Evolutionary conservation across 352 stramenopile genomes (phyloP).

Genomic region (Phytophthora litchii): DNA sequence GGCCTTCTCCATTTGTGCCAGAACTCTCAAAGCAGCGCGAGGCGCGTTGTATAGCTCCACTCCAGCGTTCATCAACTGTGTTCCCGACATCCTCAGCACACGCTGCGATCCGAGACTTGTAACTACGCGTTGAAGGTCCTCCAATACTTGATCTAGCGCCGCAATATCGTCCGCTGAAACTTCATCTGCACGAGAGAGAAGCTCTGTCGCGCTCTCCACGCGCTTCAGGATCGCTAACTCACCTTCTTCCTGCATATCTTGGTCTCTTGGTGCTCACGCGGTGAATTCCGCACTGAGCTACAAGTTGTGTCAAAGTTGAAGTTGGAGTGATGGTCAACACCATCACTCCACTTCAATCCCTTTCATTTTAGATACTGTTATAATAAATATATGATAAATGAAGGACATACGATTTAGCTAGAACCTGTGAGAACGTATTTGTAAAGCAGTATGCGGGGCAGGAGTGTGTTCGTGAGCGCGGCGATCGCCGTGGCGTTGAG

Average conservation of each 20-base stretch:
- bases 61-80: constrained; percentile 60
- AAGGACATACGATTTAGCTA: background rate
- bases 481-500: constrained; percentile 28
- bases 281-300: constrained; percentile 25
- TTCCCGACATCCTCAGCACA: constrained; percentile 34
- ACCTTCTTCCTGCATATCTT: constrained; percentile 20
- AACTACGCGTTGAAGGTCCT: constrained; percentile 42
- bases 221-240: constrained; percentile 16
- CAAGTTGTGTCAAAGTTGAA: no score
- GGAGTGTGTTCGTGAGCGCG: constrained; percentile 18
- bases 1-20: constrained; percentile 29
- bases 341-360: constrained; percentile 38
- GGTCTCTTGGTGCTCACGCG: constrained; percentile 10
- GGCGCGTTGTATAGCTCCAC: constrained; percentile 77
- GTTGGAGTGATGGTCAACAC: no score
- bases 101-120: constrained; percentile 24
- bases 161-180: constrained; percentile 10
- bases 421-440: constrained; percentile 12
- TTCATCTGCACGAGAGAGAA: constrained; percentile 17
- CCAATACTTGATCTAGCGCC: constrained; percentile 18
- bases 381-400: background rate
- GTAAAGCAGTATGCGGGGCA: no score
- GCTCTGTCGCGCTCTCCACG: constrained; percentile 27
- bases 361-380: constrained; percentile 9
- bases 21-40: constrained; percentile 42